Evolutionary conservation across 2,329 filamentous ascomycete genomes (phyloP).

Genomic region (Endothia cerciana): DNA sequence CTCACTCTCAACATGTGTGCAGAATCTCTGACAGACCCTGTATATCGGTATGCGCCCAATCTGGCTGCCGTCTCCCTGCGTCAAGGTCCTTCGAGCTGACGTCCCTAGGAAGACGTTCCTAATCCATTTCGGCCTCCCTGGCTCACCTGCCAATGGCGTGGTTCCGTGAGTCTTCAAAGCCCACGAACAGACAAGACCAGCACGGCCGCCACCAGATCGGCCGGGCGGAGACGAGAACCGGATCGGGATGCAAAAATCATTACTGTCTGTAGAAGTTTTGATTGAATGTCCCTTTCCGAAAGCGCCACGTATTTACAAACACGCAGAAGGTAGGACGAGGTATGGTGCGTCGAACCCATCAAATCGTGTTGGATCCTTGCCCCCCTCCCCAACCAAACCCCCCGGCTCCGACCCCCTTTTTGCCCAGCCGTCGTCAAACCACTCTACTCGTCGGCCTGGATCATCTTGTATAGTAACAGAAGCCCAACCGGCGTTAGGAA

Average conservation of each 20-base stretch:
- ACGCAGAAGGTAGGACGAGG: background rate
- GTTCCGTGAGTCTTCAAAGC: too few species aligned
- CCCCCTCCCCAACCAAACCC: too few species aligned
- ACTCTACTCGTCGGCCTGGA: background rate
- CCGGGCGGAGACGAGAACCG: too few species aligned
- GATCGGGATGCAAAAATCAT: background rate
- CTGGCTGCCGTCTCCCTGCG: background rate
- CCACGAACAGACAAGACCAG: background rate
- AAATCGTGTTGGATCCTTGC: background rate
- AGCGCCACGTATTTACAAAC: background rate
- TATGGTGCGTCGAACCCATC: background rate
- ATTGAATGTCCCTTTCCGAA: background rate
- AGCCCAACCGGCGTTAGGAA: background rate
- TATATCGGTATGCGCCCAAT: background rate
- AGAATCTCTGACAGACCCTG: background rate
- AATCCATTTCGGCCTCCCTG: background rate
- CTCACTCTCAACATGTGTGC: background rate
- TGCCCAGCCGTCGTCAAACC: background rate
- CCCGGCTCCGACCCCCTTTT: background rate
- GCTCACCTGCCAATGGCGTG: background rate
- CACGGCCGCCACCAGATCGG: background rate
- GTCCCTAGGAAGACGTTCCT: background rate
- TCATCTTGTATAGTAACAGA: background rate
- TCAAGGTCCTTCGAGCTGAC: background rate
- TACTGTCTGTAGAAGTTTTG: background rate